Conservation (phyloP, 1,284 basidiomycete species). For the Austroboletus niveus region DNA sequence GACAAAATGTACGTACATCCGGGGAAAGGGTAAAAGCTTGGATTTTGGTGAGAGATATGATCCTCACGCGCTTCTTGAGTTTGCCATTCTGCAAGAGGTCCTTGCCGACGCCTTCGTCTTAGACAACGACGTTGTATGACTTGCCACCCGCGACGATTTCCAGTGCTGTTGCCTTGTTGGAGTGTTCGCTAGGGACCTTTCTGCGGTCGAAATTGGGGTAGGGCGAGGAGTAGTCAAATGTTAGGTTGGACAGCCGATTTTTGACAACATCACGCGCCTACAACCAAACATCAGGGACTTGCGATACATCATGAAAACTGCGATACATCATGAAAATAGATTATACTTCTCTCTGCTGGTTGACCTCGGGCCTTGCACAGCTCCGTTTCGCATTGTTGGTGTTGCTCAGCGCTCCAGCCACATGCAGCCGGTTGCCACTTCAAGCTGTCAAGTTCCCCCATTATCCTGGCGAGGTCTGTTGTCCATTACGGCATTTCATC, state of each 20-base stretch:
- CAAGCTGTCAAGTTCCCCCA: slow-evolving; percentile 59
- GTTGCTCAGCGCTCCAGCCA: slow-evolving; percentile 82
- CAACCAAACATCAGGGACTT: slow-evolving; percentile 3
- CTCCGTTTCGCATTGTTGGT: slow-evolving; percentile 60
- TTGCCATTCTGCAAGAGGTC: slow-evolving; percentile 81
- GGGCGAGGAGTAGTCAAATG: slow-evolving; percentile 85
- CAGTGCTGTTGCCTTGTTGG: slow-evolving; percentile 83
- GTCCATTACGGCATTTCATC: slow-evolving; percentile 72
- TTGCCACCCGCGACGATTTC: slow-evolving; percentile 92
- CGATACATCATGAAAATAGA: neutral
- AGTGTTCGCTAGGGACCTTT: slow-evolving; percentile 71
- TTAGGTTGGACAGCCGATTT: slow-evolving; percentile 68
- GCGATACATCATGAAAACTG: neutral
- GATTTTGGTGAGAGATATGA: slow-evolving; percentile 95
- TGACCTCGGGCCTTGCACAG: slow-evolving; percentile 63
- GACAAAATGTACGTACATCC: slow-evolving; percentile 41
- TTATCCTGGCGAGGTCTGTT: slow-evolving; percentile 64
- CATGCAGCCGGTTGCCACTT: slow-evolving; percentile 56
- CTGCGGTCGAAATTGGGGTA: slow-evolving; percentile 80
- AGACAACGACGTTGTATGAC: slow-evolving; percentile 94
- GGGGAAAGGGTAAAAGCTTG: slow-evolving; percentile 38
- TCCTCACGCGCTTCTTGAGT: slow-evolving; percentile 88
- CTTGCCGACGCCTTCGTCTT: slow-evolving; percentile 87
- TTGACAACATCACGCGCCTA: slow-evolving; percentile 76
- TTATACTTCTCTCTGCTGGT: slow-evolving; percentile 64